phyloP scores from a whole-genome alignment of 805 yeast species.

The Kodamaea sagamina region DNA sequence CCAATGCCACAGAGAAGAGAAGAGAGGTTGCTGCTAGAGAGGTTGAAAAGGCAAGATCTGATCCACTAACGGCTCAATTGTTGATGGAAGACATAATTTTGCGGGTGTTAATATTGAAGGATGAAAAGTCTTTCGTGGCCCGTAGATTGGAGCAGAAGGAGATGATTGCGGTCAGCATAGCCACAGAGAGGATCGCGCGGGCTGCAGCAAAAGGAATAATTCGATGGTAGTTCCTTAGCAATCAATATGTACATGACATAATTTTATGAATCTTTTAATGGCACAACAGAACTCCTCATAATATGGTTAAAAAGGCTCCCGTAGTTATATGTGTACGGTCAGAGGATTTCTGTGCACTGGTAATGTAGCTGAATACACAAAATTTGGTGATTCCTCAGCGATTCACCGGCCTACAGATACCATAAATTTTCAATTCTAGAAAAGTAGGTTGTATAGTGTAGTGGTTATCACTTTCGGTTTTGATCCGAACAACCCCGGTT shows the following conservation, averaged over 20 bases:
- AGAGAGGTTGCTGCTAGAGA: conserved; percentile 41
- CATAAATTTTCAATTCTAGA: conserved; percentile 13
- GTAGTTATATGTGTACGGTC: too few relatives aligned
- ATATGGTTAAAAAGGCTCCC: too few relatives aligned
- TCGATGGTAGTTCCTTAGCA: too few relatives aligned
- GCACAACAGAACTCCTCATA: too few relatives aligned
- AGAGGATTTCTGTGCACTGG: too few relatives aligned
- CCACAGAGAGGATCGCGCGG: conserved; percentile 51
- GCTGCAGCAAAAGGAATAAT: conserved; percentile 46
- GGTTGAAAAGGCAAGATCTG: conserved; percentile 28
- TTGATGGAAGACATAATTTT: conserved; percentile 66
- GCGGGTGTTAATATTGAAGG: conserved; percentile 69
- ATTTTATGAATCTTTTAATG: too few relatives aligned
- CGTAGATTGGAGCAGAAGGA: conserved; percentile 63
- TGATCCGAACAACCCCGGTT: conserved; percentile 83
- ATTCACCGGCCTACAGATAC: too few relatives aligned
- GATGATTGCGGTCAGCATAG: conserved; percentile 51
- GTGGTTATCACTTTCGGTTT: conserved; percentile 81
- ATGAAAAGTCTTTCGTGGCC: conserved; percentile 58
- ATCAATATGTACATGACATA: too few relatives aligned
- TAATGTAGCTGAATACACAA: too few relatives aligned
- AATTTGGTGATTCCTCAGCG: too few relatives aligned
- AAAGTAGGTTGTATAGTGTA: conserved; percentile 58
- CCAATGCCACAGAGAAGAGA: conserved; percentile 63
- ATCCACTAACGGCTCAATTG: conserved; percentile 41